Base-by-base conservation (phyloP, 306 rosid species). In the Cyclanthera cordifolia region DNA sequence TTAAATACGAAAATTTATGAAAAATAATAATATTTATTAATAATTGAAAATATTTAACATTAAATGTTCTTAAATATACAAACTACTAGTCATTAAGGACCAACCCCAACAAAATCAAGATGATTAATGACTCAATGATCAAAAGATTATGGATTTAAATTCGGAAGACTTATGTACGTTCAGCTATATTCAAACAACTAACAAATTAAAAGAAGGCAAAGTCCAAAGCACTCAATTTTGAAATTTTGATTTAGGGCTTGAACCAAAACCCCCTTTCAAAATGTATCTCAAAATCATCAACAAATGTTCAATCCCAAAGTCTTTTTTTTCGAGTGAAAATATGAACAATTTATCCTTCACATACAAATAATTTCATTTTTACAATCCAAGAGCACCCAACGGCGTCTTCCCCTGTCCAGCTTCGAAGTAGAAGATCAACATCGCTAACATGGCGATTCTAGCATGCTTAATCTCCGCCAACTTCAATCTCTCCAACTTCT, bases 321-420 rank as follows among this genome's bases (percentile, higher is more conserved):
- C 6, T 32, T 59, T 32, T 16, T 57, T n/a, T n/a, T n/a, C n/a
- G n/a, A 32, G 47, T 16, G 46, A 59, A 64, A 64, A 21, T 64
- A 64, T 64, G 53, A 17, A 65, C 70, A 65, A 41, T 41, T 65
- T 45, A 19, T 14, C 21, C 37, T 23, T 65, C 53, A 65, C 53
- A 45, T 65, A 4, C 21, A 65, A 30, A 13, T 11, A 5, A n/a
- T n/a, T 6, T 6, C 1, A 2, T 43, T 43, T 76, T 84, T 84
- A 89, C 94, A 87, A 89, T 82, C 97, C 96, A 76, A 92, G 96
- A 55, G 91, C 98, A 1, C 98, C 95, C 55, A 92, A 92, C 25
- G 98, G 98, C 3, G 98, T 92, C 82, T 92, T 92, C 57, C 98
- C 98, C 78, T 92, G 98, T 61, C 98, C 98, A 67, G 98, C 98